Base-by-base conservation (phyloP, 1,139 yeast genomes). In the Candida tetrigidarum region DNA sequence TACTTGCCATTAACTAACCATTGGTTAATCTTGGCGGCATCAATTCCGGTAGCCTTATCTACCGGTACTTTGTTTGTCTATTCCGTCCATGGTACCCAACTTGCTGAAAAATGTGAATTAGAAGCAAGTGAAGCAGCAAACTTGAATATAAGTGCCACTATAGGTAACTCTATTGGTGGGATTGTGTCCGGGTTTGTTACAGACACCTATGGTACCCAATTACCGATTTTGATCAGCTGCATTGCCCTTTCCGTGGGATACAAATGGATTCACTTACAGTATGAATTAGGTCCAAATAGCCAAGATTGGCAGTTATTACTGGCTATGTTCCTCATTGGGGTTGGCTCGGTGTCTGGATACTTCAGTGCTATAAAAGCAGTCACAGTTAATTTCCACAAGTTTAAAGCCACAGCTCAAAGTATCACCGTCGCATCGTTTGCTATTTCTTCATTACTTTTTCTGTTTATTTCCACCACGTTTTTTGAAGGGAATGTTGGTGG, bases 371-470 rank as follows among this genome's bases (percentile, higher is more conserved):
- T 68, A 11, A 68, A 67, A 46, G 72, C 72, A 1, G 70, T 67
- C 5, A 60, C 71, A 0, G 50, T 67, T 4, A 61, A 58, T 45
- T 68, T 68, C 42, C 71, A 71, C 7, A 56, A 58, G 23, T 59
- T 45, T 41, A 66, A 64, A 45, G 70, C 69, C 15, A 55, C 69
- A 0, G 72, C 73, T 8, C 72, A 67, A 49, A 64, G 70, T 48
- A 54, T 67, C 14, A 66, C 73, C n/a, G 67, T 67, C 43, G 68
- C 73, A 1, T 62, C 68, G 5, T 67, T 67, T 57, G 73, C 73
- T n/a, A 66, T 67, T n/a, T 60, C 70, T 2, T 60, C 68, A 33
- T 55, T 67, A 42, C 32, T 67, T 9, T 66, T 54, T 49, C 64
- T 61, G 58, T 51, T 51, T 16, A 52, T 66, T 15, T 55, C 62